Evolutionary conservation across 2,329 filamentous ascomycete species (phyloP).

Genomic region (Xylariaceae sp.): DNA sequence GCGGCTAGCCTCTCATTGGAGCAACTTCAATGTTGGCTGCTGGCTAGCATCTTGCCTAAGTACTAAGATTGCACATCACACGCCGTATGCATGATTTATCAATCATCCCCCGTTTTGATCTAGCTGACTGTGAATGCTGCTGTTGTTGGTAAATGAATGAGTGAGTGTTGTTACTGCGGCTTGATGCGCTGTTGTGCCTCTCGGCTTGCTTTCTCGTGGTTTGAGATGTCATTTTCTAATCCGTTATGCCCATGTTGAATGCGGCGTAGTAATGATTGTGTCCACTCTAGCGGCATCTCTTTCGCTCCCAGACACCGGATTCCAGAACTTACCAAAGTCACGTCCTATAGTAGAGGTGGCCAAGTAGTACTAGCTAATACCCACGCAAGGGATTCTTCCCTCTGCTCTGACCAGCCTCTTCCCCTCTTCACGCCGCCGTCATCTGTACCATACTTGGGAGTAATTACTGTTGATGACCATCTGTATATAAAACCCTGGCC

Average conservation of each 20-base stretch:
- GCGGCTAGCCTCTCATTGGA: conserved; percentile 19
- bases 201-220: neutral
- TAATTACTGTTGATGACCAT: too few relatives aligned
- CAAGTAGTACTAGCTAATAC: neutral
- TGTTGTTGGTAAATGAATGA: conserved; percentile 8
- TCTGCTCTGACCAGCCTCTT: too few relatives aligned
- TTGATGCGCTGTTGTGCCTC: conserved; percentile 1
- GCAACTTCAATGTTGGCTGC: conserved; percentile 3
- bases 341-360: conserved; percentile 1
- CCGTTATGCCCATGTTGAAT: conserved; percentile 11
- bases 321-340: neutral
- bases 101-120: neutral
- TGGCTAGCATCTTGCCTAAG: conserved; percentile 21
- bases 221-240: conserved; percentile 2
- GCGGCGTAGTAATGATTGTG: neutral
- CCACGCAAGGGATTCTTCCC: neutral
- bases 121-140: neutral
- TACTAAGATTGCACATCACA: conserved; percentile 6
- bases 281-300: conserved; percentile 9
- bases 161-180: neutral
- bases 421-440: too few relatives aligned
- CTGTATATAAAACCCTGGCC: conserved; percentile 12
- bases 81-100: neutral
- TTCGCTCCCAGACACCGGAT: conserved; percentile 8
- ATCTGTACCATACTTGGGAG: too few relatives aligned